Evolutionary conservation across 2,329 filamentous ascomycete genomes (phyloP).

Genomic region (Xylogone sp.): DNA sequence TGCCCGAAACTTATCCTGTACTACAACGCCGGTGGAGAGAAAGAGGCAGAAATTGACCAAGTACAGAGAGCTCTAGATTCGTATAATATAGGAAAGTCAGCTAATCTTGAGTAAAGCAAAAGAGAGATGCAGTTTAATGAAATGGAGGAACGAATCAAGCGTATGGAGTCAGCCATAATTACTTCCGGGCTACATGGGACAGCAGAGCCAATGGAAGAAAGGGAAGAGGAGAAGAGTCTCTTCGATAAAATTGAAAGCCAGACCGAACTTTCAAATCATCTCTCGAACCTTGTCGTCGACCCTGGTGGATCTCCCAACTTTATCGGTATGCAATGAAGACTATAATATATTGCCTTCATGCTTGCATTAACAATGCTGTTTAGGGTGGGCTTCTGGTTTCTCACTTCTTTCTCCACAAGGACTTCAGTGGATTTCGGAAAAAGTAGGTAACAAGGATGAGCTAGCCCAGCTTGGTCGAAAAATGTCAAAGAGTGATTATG

Average conservation of each 20-base stretch:
- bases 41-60: slow-evolving; percentile 19
- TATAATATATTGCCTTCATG: neutral
- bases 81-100: slow-evolving; percentile 1
- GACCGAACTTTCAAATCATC: slow-evolving; percentile 13
- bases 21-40: slow-evolving; percentile 19
- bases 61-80: slow-evolving; percentile 8
- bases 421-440: slow-evolving; percentile 18
- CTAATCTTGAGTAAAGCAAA: slow-evolving; percentile 8
- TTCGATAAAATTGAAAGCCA: slow-evolving; percentile 14
- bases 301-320: slow-evolving; percentile 13
- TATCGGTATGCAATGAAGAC: slow-evolving; percentile 11
- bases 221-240: slow-evolving; percentile 8
- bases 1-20: slow-evolving; percentile 14
- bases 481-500: slow-evolving; percentile 10
- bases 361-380: slow-evolving; percentile 3
- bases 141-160: slow-evolving; percentile 20
- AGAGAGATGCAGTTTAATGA: slow-evolving; percentile 12
- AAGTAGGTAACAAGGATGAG: slow-evolving; percentile 9
- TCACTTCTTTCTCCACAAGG: slow-evolving; percentile 21
- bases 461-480: slow-evolving; percentile 9
- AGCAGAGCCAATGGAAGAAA: slow-evolving; percentile 6
- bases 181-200: slow-evolving; percentile 11
- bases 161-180: slow-evolving; percentile 19
- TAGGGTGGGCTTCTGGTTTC: slow-evolving; percentile 20
- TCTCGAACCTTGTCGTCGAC: slow-evolving; percentile 17